Evolutionary conservation across 2,329 filamentous ascomycete species (phyloP).

Genomic region (Thielaviopsis ethacetica): DNA sequence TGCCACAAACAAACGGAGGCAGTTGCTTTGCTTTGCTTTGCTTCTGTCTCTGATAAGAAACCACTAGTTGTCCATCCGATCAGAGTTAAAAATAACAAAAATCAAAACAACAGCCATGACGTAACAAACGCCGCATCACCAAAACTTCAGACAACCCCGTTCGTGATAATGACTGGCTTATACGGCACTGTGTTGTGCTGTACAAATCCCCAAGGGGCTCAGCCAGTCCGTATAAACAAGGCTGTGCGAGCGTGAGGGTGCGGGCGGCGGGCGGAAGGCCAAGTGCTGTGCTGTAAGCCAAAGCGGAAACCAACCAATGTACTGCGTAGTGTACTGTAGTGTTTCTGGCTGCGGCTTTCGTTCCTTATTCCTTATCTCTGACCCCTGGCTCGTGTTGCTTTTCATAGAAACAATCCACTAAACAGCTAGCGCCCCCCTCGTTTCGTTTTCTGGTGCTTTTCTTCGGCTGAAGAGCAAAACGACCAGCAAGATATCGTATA

Average conservation of each 20-base stretch:
- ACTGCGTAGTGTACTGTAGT: background rate
- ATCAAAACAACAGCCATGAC: background rate
- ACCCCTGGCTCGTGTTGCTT: slow-evolving; percentile 8
- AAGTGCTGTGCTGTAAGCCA: background rate
- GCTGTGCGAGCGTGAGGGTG: background rate
- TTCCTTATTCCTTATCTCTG: slow-evolving; percentile 4
- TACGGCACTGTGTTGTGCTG: background rate
- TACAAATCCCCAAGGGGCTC: background rate
- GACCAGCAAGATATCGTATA: background rate
- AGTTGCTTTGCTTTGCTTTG: too few species aligned
- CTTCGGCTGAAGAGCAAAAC: background rate
- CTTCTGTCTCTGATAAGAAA: too few species aligned
- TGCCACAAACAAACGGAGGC: too few species aligned
- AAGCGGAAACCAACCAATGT: background rate
- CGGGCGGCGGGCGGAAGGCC: background rate
- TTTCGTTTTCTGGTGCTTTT: background rate
- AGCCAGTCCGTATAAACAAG: background rate
- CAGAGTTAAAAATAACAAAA: background rate
- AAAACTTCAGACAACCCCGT: background rate
- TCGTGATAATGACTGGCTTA: background rate
- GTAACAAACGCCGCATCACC: background rate
- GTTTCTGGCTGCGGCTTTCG: background rate
- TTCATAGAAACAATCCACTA: slow-evolving; percentile 6
- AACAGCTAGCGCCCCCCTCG: background rate
- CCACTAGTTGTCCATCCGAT: too few species aligned